These are phyloP conservation scores for Grosmannia clavigera DNA, from an alignment of 2,329 filamentous ascomycete species.

Conservation along the genomic window DNA sequence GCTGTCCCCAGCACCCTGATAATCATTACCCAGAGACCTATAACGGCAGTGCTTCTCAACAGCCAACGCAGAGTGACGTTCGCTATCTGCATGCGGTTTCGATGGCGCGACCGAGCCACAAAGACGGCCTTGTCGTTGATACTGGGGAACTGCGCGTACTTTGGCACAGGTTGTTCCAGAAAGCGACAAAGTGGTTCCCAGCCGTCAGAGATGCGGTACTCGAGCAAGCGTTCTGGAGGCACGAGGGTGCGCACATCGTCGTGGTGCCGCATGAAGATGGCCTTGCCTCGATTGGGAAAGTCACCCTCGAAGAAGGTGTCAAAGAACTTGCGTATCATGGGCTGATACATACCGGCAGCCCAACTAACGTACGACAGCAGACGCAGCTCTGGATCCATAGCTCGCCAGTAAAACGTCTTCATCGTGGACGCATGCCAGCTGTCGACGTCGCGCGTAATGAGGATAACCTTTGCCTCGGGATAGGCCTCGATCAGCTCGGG, in stretches of 20 bases:
- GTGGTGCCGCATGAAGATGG: slow-evolving; percentile 7
- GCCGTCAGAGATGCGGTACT: slow-evolving; percentile 25
- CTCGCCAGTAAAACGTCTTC: slow-evolving; percentile 8
- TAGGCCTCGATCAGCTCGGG: slow-evolving; percentile 33
- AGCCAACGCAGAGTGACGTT: slow-evolving; percentile 13
- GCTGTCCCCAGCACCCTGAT: neutral
- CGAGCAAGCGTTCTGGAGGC: slow-evolving; percentile 21
- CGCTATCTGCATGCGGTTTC: slow-evolving; percentile 15
- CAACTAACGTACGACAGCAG: slow-evolving; percentile 3
- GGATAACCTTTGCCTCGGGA: slow-evolving; percentile 35
- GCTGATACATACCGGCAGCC: slow-evolving; percentile 8
- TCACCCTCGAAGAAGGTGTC: slow-evolving; percentile 6
- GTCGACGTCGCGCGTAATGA: slow-evolving; percentile 26
- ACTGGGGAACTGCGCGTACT: slow-evolving; percentile 20
- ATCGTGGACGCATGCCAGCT: slow-evolving; percentile 25
- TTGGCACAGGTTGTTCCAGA: slow-evolving; percentile 22
- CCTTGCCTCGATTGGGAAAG: slow-evolving; percentile 5
- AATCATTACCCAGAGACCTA: neutral
- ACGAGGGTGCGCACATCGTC: slow-evolving; percentile 20
- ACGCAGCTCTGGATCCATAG: slow-evolving; percentile 5
- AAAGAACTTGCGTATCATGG: slow-evolving; percentile 10
- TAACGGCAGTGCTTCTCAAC: slow-evolving; percentile 9
- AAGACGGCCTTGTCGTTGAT: slow-evolving; percentile 18
- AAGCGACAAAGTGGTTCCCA: slow-evolving; percentile 30
- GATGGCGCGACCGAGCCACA: slow-evolving; percentile 12